Conservation (phyloP, 75 land plant genomes). For the Cupressus sempervirens region DNA sequence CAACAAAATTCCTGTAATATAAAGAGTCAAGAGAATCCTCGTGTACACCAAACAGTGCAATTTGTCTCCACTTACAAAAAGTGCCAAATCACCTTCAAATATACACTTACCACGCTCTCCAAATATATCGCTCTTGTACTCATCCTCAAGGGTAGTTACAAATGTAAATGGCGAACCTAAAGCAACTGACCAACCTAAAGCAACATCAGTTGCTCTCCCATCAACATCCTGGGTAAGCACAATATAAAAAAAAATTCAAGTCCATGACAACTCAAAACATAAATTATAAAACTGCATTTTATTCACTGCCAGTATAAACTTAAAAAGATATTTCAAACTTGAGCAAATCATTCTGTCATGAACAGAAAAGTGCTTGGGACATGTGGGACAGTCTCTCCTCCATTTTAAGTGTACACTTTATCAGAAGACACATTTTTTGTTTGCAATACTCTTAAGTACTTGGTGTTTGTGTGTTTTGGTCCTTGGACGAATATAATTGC, state of each 20-base stretch:
- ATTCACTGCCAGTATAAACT: neutral
- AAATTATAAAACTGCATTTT: neutral
- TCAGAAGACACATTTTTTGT: too few species aligned
- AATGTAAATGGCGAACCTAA: slow-evolving; percentile 93
- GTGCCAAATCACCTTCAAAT: neutral
- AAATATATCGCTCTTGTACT: slow-evolving; percentile 91
- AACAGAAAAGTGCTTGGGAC: neutral
- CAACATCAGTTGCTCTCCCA: slow-evolving; percentile 93
- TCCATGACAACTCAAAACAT: neutral
- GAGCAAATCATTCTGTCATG: neutral
- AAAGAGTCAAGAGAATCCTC: neutral
- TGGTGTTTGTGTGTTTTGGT: too few species aligned
- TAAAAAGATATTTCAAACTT: neutral
- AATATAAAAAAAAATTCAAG: neutral
- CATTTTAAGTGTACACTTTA: too few species aligned
- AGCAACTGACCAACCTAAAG: slow-evolving; percentile 91
- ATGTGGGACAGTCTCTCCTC: too few species aligned
- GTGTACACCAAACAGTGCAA: neutral
- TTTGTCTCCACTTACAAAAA: neutral
- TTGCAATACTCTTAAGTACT: too few species aligned
- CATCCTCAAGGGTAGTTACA: slow-evolving; percentile 87
- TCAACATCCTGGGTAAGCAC: slow-evolving; percentile 67
- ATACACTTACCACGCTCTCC: slow-evolving; percentile 82
- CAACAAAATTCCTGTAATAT: slow-evolving; percentile 72
- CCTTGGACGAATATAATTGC: too few species aligned